Base-by-base conservation (phyloP, 768 basidiomycete genomes). In the Clavulina sp. region DNA sequence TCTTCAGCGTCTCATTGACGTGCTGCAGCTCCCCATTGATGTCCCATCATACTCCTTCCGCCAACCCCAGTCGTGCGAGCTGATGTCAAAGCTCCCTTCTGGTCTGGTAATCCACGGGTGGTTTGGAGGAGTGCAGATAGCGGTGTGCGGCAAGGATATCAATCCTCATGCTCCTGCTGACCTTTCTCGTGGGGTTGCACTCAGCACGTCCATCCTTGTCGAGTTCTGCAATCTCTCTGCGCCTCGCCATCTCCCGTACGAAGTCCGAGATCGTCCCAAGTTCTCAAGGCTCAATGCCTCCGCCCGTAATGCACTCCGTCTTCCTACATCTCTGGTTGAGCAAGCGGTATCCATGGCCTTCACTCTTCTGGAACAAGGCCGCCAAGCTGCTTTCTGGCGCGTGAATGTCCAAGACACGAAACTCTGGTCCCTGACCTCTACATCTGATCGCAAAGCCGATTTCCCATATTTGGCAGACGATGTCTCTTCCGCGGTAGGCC, bases 131-230 rank as follows among this genome's bases (percentile, higher is more conserved):
- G 66, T 83, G 43, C 75, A 79, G 26, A 59, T 84, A 6, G 77
- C 84, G 52, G 61, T 88, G 48, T 83, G 84, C 4, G 76, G 80
- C n/a, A 74, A 73, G 32, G 91, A 93, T 61, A 71, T 89, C 50
- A 86, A 86, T 55, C 84, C 84, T 0, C 65, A 70, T 0, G 81
- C 81, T 30, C 9, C 41, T 46, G 9, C 13, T 13, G 21, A 28
- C 63, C 79, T 76, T 2, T 28, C 16, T 16, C 74, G 85, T 28
- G 87, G 87, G 3, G 63, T 84, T 51, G 76, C 78, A 2, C 59
- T 78, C 28, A 73, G 65, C 23, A 76, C 73, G 0, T 68, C 75
- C 2, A 40, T 77, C 4, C 71, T 74, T 2, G 43, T 76, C 5
- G 70, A 77, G 51, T 80, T 80, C 59, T 75, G 74, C 58, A 73